These are phyloP conservation scores for Cercospora zeae-maydis DNA, from an alignment of 2,329 filamentous ascomycete genomes.

Conservation along the genomic window DNA sequence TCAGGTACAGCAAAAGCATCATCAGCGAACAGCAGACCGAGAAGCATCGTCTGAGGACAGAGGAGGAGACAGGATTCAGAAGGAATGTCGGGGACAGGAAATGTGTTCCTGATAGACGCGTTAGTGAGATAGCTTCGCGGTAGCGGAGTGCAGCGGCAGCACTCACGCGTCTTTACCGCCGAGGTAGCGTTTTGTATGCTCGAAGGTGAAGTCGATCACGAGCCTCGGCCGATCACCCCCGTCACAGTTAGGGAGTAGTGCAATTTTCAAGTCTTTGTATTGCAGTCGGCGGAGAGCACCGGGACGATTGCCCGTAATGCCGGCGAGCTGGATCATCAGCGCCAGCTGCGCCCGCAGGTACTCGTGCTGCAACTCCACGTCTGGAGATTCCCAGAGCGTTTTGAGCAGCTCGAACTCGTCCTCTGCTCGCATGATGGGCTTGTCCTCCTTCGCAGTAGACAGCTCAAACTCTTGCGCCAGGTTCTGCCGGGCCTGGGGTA, in stretches of 20 bases:
- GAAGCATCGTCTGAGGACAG: constrained; percentile 18
- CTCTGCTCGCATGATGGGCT: constrained; percentile 4
- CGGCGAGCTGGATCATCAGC: constrained; percentile 16
- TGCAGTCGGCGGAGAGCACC: constrained; percentile 12
- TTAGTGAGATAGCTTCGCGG: not conserved
- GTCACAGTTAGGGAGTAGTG: constrained; percentile 16
- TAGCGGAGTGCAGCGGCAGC: not conserved
- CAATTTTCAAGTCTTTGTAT: constrained; percentile 16
- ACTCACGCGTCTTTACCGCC: constrained; percentile 22
- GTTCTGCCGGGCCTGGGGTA: constrained; percentile 8
- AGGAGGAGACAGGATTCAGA: constrained; percentile 19
- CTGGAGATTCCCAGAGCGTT: constrained; percentile 17
- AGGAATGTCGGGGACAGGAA: constrained; percentile 16
- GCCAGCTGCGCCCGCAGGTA: constrained; percentile 16
- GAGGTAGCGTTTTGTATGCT: constrained; percentile 22
- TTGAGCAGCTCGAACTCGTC: constrained; percentile 23
- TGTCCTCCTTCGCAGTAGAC: constrained; percentile 16
- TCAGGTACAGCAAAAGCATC: constrained; percentile 11
- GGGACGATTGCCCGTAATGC: constrained; percentile 19
- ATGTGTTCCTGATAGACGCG: constrained; percentile 16
- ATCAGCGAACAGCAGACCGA: constrained; percentile 18
- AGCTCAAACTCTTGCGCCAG: constrained; percentile 18
- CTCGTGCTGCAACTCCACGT: constrained; percentile 19
- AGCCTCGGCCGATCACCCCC: constrained; percentile 14
- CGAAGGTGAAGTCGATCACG: constrained; percentile 21